Percentiles rank a stretch among this genome's conserved stretches.
These are phyloP conservation scores for Metroxylon sagu DNA, from an alignment of 176 grass and related monocot genomes.

Conservation along the genomic window DNA sequence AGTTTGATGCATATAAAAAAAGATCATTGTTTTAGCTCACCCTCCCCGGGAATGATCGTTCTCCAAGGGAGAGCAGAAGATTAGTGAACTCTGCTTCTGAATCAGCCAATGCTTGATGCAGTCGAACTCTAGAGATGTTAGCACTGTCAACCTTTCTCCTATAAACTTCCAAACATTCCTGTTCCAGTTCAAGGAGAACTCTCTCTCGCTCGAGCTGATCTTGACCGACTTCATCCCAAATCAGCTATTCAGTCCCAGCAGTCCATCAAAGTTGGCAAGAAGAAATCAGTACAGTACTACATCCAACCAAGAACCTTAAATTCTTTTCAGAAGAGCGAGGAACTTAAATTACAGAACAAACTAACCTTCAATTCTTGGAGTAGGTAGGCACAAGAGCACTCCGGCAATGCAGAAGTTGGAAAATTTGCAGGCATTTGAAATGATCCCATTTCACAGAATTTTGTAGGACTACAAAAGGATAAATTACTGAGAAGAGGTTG, in stretches of 20 bases:
- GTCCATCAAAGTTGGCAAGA: background rate
- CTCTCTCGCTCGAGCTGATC: constrained; percentile 61
- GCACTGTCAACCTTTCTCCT: constrained; percentile 88
- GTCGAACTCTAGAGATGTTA: constrained; percentile 61
- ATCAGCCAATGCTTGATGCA: constrained; percentile 92
- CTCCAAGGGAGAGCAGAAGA: constrained; percentile 89
- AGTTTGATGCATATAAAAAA: too few species aligned
- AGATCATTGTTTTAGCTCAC: constrained; percentile 23
- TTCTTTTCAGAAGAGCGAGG: too few species aligned
- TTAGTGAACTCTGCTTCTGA: constrained; percentile 92
- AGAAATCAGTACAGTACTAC: too few species aligned
- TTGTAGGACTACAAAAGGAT: constrained; percentile 15
- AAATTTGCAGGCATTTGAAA: constrained; percentile 44
- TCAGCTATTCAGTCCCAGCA: constrained; percentile 45
- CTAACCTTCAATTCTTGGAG: constrained; percentile 86
- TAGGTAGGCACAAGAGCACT: constrained; percentile 78
- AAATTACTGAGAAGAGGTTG: constrained; percentile 13
- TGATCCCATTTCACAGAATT: constrained; percentile 48
- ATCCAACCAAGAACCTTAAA: too few species aligned
- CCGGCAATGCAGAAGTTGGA: constrained; percentile 29
- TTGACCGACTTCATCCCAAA: constrained; percentile 93
- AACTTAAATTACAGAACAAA: background rate
- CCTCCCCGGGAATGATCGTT: constrained; percentile 74
- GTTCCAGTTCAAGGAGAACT: constrained; percentile 64
- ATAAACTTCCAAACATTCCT: constrained; percentile 81